phyloP scores from a whole-genome alignment of 2,329 filamentous ascomycete species.

The Claviceps digitariae region DNA sequence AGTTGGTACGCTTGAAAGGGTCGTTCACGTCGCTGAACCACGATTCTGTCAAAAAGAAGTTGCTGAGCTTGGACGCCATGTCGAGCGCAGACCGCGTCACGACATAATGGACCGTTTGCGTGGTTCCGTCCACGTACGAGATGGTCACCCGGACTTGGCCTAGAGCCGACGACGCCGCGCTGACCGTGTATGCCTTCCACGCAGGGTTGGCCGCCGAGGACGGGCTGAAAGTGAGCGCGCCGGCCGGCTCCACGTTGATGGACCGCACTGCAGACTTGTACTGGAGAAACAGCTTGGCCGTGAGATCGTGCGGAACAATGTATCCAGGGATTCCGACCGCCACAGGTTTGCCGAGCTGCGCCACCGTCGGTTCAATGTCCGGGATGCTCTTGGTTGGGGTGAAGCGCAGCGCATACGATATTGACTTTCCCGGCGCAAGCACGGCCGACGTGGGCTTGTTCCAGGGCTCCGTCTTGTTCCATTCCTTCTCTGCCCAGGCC shows the following conservation, averaged over 20 bases:
- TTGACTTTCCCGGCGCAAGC: slow-evolving; percentile 28
- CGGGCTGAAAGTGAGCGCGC: slow-evolving; percentile 21
- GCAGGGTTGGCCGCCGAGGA: slow-evolving; percentile 6
- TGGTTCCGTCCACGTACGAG: slow-evolving; percentile 30
- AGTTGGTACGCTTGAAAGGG: slow-evolving; percentile 39
- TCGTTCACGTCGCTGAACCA: slow-evolving; percentile 38
- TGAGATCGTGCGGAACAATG: slow-evolving; percentile 33
- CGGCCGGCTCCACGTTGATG: slow-evolving; percentile 24
- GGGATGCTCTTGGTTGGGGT: slow-evolving; percentile 31
- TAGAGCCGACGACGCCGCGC: slow-evolving; percentile 29
- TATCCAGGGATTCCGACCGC: slow-evolving; percentile 42
- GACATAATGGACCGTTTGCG: slow-evolving; percentile 43
- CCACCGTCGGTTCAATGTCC: slow-evolving; percentile 32
- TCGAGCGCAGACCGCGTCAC: slow-evolving; percentile 34
- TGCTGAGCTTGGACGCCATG: slow-evolving; percentile 31
- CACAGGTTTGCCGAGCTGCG: slow-evolving; percentile 29
- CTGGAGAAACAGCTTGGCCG: slow-evolving; percentile 31
- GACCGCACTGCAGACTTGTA: slow-evolving; percentile 24
- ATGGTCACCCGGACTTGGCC: slow-evolving; percentile 36
- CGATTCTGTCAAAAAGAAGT: slow-evolving; percentile 39
- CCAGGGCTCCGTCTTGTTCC: slow-evolving; percentile 37
- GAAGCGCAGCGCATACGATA: slow-evolving; percentile 38
- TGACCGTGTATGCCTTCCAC: slow-evolving; percentile 25
- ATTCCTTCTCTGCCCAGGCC: slow-evolving; percentile 43
- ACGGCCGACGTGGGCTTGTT: slow-evolving; percentile 35